Evolutionary conservation across 768 basidiomycete genomes (phyloP), one percentile per base, ranked within the genome.

Genomic region (Agaricus blazei): DNA sequence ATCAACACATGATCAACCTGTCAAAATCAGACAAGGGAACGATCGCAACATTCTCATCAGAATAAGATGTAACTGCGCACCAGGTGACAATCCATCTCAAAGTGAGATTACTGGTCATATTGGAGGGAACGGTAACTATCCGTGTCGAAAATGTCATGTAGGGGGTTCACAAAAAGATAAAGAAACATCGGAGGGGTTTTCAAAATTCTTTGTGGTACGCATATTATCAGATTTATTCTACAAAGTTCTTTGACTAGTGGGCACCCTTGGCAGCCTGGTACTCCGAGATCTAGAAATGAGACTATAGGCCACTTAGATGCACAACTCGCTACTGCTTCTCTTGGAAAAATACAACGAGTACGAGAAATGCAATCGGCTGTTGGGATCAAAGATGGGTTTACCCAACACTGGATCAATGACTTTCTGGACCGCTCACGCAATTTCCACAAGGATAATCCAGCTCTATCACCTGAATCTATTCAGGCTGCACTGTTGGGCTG

Each of bases 51-150:
- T 67, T 9, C 46, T 63, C 0, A 51, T 73, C 43, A 68, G 62
- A 28, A 45, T 73, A 40, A 57, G 63, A 42, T 60, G 52, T 0
- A 62, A 71, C 23, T 72, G 68, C 37, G 54, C 59, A 0, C 70
- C 69, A 0, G 72, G 68, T 0, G 72, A 77, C 51, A 77, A 77
- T 57, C 76, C 73, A 0, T 63, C 71, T 38, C 73, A 75, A 56
- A 69, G 71, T 48, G 70, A 75, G 56, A 57, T 61, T 1, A 68
- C 64, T 3, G 67, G 68, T 0, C 78, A 80, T 29, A 74, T 72
- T 38, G 74, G 77, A 0, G 61, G 65, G 0, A 64, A 68, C 1
- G 74, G 74, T 9, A 80, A 78, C 38, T 57, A 64, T 8, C 68
- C 64, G 3, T 81, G 78, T 51, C 60, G 68, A 1, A 74, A 72